These are phyloP conservation scores for Fusarium sp. DNA, from an alignment of 2,329 filamentous ascomycete genomes.

Conservation along the genomic window DNA sequence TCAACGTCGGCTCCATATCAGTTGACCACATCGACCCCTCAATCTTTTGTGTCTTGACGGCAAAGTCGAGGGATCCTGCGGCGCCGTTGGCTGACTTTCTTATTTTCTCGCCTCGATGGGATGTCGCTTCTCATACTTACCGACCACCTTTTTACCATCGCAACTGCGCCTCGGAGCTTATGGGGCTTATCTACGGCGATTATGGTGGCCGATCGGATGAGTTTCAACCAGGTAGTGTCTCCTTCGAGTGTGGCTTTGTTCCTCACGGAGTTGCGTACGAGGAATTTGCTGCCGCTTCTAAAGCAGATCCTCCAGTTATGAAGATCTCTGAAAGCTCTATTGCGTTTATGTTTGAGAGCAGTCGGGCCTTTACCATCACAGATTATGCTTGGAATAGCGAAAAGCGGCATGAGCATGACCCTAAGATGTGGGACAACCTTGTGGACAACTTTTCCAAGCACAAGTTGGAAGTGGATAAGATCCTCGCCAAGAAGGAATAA, in stretches of 20 bases:
- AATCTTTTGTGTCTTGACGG: conserved; percentile 76
- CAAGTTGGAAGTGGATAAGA: conserved; percentile 23
- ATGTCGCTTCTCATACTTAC: conserved; percentile 73
- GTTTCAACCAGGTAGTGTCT: conserved; percentile 34
- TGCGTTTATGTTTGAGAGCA: conserved; percentile 32
- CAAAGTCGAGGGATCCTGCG: conserved; percentile 67
- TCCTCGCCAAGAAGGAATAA: neutral
- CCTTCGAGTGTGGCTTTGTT: conserved; percentile 37
- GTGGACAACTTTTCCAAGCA: conserved; percentile 35
- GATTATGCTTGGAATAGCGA: conserved; percentile 31
- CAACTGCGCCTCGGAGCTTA: conserved; percentile 71
- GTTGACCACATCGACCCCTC: conserved; percentile 76
- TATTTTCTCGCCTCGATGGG: conserved; percentile 77
- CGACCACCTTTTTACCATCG: conserved; percentile 77
- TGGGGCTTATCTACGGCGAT: conserved; percentile 64
- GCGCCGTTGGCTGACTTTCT: conserved; percentile 75
- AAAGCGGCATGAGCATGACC: conserved; percentile 27
- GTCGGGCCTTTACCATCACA: conserved; percentile 28
- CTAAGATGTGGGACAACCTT: conserved; percentile 33
- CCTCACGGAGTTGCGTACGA: conserved; percentile 41
- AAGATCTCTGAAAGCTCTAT: conserved; percentile 18
- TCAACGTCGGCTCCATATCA: conserved; percentile 64
- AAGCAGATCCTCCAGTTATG: conserved; percentile 22
- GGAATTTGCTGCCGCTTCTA: conserved; percentile 22
- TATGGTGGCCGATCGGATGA: conserved; percentile 48